Conservation (phyloP, 192 early-diverging fungal genomes). For the Spinellus fusiger region DNA sequence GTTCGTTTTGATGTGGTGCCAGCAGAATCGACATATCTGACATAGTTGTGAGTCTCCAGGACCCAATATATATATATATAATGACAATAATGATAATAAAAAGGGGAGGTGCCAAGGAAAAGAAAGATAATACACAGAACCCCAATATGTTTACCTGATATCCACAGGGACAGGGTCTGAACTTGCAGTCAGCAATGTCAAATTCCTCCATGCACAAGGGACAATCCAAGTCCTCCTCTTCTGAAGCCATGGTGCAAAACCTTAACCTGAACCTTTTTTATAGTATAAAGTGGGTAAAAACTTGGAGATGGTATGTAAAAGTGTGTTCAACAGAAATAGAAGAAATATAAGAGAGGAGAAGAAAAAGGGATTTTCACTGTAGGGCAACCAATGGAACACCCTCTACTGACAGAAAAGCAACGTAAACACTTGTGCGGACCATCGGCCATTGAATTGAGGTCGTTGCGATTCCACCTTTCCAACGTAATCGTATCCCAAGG, state of each 20-base stretch:
- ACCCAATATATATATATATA: not conserved
- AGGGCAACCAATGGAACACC: not conserved
- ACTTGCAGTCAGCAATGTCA: conserved; percentile 92
- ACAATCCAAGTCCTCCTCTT: conserved; percentile 93
- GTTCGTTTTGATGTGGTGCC: conserved; percentile 95
- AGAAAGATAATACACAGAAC: no score
- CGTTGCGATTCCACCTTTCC: no score
- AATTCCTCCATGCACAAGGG: conserved; percentile 99
- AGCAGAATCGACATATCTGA: conserved; percentile 98
- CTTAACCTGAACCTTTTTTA: no score
- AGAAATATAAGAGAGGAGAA: not conserved
- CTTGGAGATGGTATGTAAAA: not conserved
- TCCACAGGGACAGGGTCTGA: conserved; percentile 96
- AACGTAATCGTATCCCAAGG: no score
- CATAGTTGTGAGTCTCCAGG: not conserved
- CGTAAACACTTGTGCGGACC: not conserved
- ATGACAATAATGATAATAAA: no score
- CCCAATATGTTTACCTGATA: conserved; percentile 96
- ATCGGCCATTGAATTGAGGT: conserved; percentile 28
- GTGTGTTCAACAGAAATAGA: not conserved
- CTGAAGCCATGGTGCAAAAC: conserved; percentile 41
- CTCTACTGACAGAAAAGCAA: not conserved
- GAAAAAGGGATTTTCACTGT: not conserved
- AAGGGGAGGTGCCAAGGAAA: no score
- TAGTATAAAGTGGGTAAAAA: no score